Evolutionary conservation across 306 rosid species (phyloP), one percentile per base, ranked within the genome.

Genomic region (Medicago lupulina): DNA sequence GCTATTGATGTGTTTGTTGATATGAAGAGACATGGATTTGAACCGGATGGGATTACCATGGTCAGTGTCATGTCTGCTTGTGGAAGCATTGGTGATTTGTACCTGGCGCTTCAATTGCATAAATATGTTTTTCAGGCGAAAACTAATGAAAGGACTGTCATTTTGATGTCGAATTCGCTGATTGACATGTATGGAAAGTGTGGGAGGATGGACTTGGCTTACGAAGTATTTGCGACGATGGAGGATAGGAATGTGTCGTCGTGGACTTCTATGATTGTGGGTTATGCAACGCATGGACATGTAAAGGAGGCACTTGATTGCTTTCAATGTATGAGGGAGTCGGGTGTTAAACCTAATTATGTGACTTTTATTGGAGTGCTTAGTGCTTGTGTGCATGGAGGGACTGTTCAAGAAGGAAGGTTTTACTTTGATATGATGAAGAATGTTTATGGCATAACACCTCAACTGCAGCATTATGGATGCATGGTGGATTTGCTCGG

Each of bases 161-260:
- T 89, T 62, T 65, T 87, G 85, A 71, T 86, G 91, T 66, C 15
- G 40, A 91, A 91, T 75, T 91, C 97, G 18, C 77, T 91, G 57
- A 74, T 91, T 53, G 97, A 91, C 74, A 89, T 91, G 97, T 89
- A 91, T 80, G 97, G 97, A 18, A 91, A 91, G 78, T 89, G 97
- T 71, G 97, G 97, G 41, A 61, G 91, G 78, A 89, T 87, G 94
- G 92, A 89, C 78, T 62, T 91, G 39, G 92, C 97, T 0, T 69
- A 76, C 49, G 82, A 6, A 79, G 92, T 91, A 70, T 91, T 91
- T 76, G 84, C 75, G 0, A 64, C 67, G 3, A 87, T 89, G 91
- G 87, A 71, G 73, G 82, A 74, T 18, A 60, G 79, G 68, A 89
- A 82, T 70, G 88, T 89, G 17, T 89, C 90, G 0, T 89, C 97